These are phyloP conservation scores for Melanogaster broomeanus DNA, from an alignment of 768 basidiomycete genomes.

Conservation along the genomic window DNA sequence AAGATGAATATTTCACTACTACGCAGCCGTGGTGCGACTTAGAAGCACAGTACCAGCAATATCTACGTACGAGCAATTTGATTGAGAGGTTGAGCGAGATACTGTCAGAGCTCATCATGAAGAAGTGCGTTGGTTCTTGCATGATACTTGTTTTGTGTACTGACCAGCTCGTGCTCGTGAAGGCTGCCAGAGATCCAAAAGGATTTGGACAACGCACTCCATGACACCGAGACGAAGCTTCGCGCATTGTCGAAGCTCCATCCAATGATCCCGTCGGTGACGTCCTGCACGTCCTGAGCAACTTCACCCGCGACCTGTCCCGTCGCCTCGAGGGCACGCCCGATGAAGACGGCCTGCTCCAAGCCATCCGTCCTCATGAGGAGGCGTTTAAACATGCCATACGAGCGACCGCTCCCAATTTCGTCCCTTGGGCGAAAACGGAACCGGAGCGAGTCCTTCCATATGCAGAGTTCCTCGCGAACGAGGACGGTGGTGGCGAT, in stretches of 20 bases:
- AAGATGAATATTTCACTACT: slow-evolving; percentile 57
- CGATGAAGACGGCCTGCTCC: slow-evolving; percentile 52
- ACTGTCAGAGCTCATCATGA: slow-evolving; percentile 62
- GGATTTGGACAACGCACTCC: slow-evolving; percentile 52
- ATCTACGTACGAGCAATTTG: slow-evolving; percentile 57
- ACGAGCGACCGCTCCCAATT: slow-evolving; percentile 55
- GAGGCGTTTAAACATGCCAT: slow-evolving; percentile 49
- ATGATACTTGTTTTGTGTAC: not conserved
- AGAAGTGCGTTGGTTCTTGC: slow-evolving; percentile 43
- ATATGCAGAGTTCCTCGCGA: slow-evolving; percentile 33
- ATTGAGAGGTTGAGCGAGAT: slow-evolving; percentile 59
- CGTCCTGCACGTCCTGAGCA: slow-evolving; percentile 47
- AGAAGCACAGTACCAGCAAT: slow-evolving; percentile 48
- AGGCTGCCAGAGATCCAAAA: slow-evolving; percentile 66
- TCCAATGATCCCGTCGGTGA: slow-evolving; percentile 58
- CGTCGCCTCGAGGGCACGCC: slow-evolving; percentile 55
- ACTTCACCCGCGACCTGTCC: slow-evolving; percentile 48
- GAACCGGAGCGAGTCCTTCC: slow-evolving; percentile 4
- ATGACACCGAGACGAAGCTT: slow-evolving; percentile 36
- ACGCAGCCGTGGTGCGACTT: slow-evolving; percentile 56
- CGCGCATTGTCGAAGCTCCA: slow-evolving; percentile 48
- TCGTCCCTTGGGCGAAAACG: slow-evolving; percentile 47
- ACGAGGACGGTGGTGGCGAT: slow-evolving; percentile 38
- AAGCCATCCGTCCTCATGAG: slow-evolving; percentile 52
- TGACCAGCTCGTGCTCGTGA: not conserved